Evolutionary conservation across 2,329 filamentous ascomycete genomes (phyloP).

Genomic region (Akanthomyces muscarius): DNA sequence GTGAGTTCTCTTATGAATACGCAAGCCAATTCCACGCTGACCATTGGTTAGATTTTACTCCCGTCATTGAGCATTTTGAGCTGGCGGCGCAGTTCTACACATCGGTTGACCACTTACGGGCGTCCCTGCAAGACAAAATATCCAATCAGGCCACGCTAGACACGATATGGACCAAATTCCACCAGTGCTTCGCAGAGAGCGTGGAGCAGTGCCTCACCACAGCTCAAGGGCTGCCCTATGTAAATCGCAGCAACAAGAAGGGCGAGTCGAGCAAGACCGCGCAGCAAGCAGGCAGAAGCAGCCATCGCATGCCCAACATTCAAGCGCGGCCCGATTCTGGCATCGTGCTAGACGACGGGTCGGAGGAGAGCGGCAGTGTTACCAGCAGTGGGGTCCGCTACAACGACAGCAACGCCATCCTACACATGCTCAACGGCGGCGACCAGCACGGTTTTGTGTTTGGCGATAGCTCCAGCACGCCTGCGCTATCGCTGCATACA

Average conservation of each 20-base stretch:
- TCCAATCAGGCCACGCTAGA: constrained; percentile 36
- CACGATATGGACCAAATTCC: constrained; percentile 36
- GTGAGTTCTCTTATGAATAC: background rate
- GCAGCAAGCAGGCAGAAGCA: constrained; percentile 15
- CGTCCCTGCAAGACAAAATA: constrained; percentile 35
- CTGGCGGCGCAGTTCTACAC: constrained; percentile 32
- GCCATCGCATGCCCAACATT: constrained; percentile 24
- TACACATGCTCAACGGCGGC: background rate
- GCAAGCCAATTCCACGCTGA: constrained; percentile 2
- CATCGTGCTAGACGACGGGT: constrained; percentile 36
- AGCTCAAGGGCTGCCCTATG: constrained; percentile 36
- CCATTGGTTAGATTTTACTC: constrained; percentile 32
- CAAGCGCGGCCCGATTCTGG: constrained; percentile 36
- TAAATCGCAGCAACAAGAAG: constrained; percentile 40
- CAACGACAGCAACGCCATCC: background rate
- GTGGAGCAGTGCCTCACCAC: constrained; percentile 34
- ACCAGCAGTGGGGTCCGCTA: constrained; percentile 5
- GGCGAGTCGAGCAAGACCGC: constrained; percentile 24
- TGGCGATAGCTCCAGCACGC: background rate
- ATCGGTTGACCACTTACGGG: constrained; percentile 32
- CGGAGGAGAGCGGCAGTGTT: constrained; percentile 33
- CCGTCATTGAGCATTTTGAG: constrained; percentile 41
- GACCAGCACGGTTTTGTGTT: background rate
- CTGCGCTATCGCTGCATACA: background rate
- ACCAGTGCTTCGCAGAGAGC: constrained; percentile 39